Conservation (phyloP, 257 asterid species). For the Parsonsia alboflavescens region DNA sequence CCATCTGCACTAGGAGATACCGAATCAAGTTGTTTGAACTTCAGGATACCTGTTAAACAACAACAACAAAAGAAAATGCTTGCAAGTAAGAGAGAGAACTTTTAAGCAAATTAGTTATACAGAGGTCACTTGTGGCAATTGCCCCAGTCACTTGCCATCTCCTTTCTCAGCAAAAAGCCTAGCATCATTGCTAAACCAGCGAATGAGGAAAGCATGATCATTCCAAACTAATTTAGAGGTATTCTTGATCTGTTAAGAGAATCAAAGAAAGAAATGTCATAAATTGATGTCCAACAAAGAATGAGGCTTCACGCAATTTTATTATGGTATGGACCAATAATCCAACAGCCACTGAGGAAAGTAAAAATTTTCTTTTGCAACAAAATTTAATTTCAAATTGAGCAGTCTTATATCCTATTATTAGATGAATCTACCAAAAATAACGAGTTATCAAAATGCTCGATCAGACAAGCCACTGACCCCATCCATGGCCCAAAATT, state of each 20-base stretch:
- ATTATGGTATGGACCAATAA: not conserved
- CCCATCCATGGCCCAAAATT: not conserved
- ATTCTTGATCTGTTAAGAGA: slow-evolving; percentile 49
- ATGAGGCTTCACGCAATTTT: not conserved
- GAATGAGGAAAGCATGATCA: slow-evolving; percentile 36
- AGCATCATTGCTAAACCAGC: slow-evolving; percentile 49
- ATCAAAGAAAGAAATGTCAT: slow-evolving; percentile 11
- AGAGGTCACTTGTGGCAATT: slow-evolving; percentile 6
- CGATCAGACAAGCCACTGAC: not conserved
- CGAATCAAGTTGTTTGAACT: slow-evolving; percentile 29
- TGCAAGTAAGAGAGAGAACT: slow-evolving; percentile 6
- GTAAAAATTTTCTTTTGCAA: not conserved
- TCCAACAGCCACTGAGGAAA: not conserved
- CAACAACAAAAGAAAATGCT: not conserved
- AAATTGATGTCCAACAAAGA: not conserved
- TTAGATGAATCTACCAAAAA: not conserved
- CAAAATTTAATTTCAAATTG: not conserved
- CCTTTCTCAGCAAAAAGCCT: slow-evolving; percentile 43
- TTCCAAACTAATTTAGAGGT: slow-evolving; percentile 41
- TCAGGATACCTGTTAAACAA: slow-evolving; percentile 37
- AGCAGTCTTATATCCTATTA: not conserved
- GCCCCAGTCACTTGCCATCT: slow-evolving; percentile 41
- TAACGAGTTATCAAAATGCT: not conserved
- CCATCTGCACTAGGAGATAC: slow-evolving; percentile 24
- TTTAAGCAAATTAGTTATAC: slow-evolving; percentile 3